phyloP scores from a whole-genome alignment of 805 yeast species.

The Candida arabinofermentans region DNA sequence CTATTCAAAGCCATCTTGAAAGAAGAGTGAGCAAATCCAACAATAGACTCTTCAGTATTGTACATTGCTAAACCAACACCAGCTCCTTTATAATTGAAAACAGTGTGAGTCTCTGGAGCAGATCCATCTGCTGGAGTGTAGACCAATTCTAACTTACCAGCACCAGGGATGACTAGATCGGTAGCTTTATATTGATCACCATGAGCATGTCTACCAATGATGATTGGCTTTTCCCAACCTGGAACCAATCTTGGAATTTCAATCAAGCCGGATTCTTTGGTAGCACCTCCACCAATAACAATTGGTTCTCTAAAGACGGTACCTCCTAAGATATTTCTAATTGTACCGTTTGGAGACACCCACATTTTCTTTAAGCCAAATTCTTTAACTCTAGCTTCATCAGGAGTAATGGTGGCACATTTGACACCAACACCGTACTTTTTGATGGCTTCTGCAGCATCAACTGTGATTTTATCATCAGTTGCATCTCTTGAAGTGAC shows the following conservation, averaged over 20 bases:
- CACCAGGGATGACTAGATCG: conserved; percentile 58
- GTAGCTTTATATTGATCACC: conserved; percentile 86
- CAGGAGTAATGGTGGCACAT: conserved; percentile 85
- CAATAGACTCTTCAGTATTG: conserved; percentile 74
- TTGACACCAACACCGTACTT: conserved; percentile 77
- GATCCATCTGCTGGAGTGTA: conserved; percentile 63
- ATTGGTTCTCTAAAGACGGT: conserved; percentile 85
- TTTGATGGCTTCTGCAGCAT: conserved; percentile 72
- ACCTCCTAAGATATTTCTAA: conserved; percentile 76
- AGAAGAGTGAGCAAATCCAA: conserved; percentile 75
- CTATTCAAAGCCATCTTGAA: conserved; percentile 69
- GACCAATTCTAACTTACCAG: conserved; percentile 63
- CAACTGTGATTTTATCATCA: conserved; percentile 68
- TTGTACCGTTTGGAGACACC: conserved; percentile 83
- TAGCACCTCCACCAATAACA: conserved; percentile 48
- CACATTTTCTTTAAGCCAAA: conserved; percentile 75
- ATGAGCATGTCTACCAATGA: conserved; percentile 82
- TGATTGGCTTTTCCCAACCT: conserved; percentile 78
- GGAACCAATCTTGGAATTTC: conserved; percentile 69
- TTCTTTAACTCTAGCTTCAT: conserved; percentile 74
- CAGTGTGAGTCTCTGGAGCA: conserved; percentile 41
- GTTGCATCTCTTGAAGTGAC: conserved; percentile 66
- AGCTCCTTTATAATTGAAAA: conserved; percentile 58
- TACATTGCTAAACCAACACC: conserved; percentile 84
- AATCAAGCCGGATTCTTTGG: neutral